A percentile compares a stretch with the other conserved stretches of the same genome.
Conservation (phyloP, 345 rosid genomes). For the thale cress (Arabidopsis thaliana) region DNA sequence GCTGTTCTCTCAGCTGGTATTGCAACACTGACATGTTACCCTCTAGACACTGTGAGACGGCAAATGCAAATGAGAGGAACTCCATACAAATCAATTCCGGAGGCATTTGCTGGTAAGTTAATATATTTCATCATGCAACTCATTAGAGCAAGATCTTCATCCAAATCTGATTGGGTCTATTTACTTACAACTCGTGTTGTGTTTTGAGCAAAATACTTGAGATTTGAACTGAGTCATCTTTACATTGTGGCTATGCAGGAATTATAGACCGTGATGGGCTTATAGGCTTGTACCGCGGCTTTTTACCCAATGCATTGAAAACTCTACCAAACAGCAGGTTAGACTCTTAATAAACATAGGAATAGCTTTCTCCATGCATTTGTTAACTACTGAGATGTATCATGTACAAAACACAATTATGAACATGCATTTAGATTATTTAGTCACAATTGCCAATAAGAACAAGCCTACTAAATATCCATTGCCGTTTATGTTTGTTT, state of each 20-base stretch:
- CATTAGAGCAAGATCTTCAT: slow-evolving; percentile 15
- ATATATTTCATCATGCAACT: not conserved
- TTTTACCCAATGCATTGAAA: slow-evolving; percentile 90
- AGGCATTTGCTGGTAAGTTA: slow-evolving; percentile 74
- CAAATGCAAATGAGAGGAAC: slow-evolving; percentile 98
- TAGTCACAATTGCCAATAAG: not conserved
- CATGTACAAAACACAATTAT: not conserved
- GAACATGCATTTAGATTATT: not conserved
- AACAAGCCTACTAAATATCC: not conserved
- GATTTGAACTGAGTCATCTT: slow-evolving; percentile 20
- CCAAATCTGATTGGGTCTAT: not conserved
- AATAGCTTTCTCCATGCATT: not conserved
- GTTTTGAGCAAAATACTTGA: slow-evolving; percentile 1
- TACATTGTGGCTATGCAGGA: slow-evolving; percentile 51
- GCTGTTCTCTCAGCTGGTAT: slow-evolving; percentile 83
- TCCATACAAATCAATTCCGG: slow-evolving; percentile 85
- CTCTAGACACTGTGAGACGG: slow-evolving; percentile 92
- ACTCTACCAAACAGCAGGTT: slow-evolving; percentile 96
- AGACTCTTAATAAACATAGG: slow-evolving; percentile 22
- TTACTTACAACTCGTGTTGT: slow-evolving; percentile 12
- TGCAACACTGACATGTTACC: slow-evolving; percentile 95
- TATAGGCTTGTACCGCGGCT: slow-evolving; percentile 86
- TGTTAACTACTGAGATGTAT: not conserved
- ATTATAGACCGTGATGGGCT: slow-evolving; percentile 75
- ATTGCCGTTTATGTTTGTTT: slow-evolving; percentile 1